Percentiles rank a stretch among this genome's conserved stretches.
These are phyloP conservation scores for Prunus yedoensis DNA, from an alignment of 331 rosid genomes.

Conservation along the genomic window DNA sequence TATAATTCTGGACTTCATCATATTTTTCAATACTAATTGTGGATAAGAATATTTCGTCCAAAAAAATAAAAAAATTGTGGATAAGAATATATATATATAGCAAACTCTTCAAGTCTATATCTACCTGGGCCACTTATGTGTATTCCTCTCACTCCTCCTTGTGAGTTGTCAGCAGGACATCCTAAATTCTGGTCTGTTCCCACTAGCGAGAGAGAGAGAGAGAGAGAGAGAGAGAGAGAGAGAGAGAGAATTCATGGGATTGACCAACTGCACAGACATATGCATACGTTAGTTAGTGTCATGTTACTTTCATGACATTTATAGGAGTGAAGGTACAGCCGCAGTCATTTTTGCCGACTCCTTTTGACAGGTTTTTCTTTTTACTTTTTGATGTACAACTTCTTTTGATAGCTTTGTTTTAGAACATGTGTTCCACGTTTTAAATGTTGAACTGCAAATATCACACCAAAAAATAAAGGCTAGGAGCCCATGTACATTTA, in stretches of 20 bases:
- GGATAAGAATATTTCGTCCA: background rate
- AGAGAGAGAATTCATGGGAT: background rate
- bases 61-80: too few relatives aligned
- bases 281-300: background rate
- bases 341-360: constrained; percentile 6
- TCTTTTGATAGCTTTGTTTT: background rate
- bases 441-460: background rate
- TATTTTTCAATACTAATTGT: background rate
- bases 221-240: background rate
- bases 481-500: too few relatives aligned
- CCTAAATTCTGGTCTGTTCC: background rate
- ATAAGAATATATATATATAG: too few relatives aligned
- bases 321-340: background rate
- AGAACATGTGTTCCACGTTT: background rate
- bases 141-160: background rate
- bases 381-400: too few relatives aligned
- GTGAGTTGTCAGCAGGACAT: background rate
- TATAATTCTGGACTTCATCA: background rate
- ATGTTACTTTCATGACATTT: too few relatives aligned
- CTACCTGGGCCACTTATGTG: background rate
- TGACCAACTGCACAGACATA: background rate
- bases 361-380: background rate
- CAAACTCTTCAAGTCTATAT: background rate
- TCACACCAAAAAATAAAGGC: too few relatives aligned
- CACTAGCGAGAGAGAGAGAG: too few relatives aligned